Percentiles rank a stretch among this genome's conserved stretches.
phyloP scores from a whole-genome alignment of 2,329 filamentous ascomycete genomes.

The Hymenoscyphus fructigenus region DNA sequence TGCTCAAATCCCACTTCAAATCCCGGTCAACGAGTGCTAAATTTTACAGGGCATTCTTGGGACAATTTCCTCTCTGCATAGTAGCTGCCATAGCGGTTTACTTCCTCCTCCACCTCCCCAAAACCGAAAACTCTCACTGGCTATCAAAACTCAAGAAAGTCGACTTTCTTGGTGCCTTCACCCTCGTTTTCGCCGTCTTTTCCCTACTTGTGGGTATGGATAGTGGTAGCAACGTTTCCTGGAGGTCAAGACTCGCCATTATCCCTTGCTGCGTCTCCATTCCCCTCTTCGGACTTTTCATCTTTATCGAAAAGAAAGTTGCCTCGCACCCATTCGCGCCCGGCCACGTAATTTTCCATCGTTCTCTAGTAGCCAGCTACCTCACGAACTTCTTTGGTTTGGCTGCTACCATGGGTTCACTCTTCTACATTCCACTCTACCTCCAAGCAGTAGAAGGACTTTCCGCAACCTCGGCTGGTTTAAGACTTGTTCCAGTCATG shows the following conservation, averaged over 20 bases:
- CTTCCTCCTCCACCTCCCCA: constrained; percentile 61
- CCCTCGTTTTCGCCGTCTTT: constrained; percentile 57
- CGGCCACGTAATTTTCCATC: constrained; percentile 68
- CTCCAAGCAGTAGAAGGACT: constrained; percentile 71
- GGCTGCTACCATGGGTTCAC: constrained; percentile 53
- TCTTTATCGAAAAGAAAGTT: constrained; percentile 66
- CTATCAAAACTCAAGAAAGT: constrained; percentile 63
- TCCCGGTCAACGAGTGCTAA: neutral
- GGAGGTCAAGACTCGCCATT: constrained; percentile 59
- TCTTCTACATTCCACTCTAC: constrained; percentile 69
- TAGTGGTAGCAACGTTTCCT: constrained; percentile 69
- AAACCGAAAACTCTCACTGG: constrained; percentile 59
- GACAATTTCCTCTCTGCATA: constrained; percentile 67
- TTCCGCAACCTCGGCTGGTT: constrained; percentile 61
- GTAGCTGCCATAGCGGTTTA: constrained; percentile 64
- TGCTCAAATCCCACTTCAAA: constrained; percentile 23
- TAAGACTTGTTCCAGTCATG: constrained; percentile 67
- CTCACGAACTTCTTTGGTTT: constrained; percentile 71
- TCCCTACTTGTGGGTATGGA: constrained; percentile 59
- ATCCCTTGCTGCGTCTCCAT: constrained; percentile 55
- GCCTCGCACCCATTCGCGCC: constrained; percentile 74
- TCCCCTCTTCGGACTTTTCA: constrained; percentile 63
- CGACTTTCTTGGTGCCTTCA: constrained; percentile 70
- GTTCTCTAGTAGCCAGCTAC: constrained; percentile 65
- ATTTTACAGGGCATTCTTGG: constrained; percentile 61